Percentiles rank a stretch among this genome's conserved stretches.
These are phyloP conservation scores for Darksidea phi DNA, from an alignment of 495 filamentous ascomycete species.

Conservation along the genomic window DNA sequence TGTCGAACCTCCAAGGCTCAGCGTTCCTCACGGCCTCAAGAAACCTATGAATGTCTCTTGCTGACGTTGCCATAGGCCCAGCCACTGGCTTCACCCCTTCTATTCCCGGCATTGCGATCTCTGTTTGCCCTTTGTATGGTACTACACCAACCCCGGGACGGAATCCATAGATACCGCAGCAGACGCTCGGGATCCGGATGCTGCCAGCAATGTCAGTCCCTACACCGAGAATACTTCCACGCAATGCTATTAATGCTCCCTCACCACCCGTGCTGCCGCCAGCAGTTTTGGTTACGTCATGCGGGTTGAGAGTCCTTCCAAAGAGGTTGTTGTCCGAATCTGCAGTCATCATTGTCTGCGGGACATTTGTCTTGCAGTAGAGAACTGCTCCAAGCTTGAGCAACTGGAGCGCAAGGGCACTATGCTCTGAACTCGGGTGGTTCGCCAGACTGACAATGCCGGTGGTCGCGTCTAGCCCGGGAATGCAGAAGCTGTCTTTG, in stretches of 20 bases:
- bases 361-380: slow-evolving; percentile 49
- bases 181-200: slow-evolving; percentile 65
- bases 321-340: slow-evolving; percentile 48
- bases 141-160: slow-evolving; percentile 58
- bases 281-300: slow-evolving; percentile 44
- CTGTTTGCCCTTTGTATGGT: slow-evolving; percentile 52
- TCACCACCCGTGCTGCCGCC: slow-evolving; percentile 65
- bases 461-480: slow-evolving; percentile 42
- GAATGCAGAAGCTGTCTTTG: slow-evolving; percentile 46
- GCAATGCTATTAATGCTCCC: slow-evolving; percentile 44
- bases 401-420: slow-evolving; percentile 42
- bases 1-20: slow-evolving; percentile 41
- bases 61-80: slow-evolving; percentile 41
- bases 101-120: slow-evolving; percentile 37
- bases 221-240: slow-evolving; percentile 42
- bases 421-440: slow-evolving; percentile 35
- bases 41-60: slow-evolving; percentile 45
- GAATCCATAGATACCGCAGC: slow-evolving; percentile 62
- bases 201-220: slow-evolving; percentile 72
- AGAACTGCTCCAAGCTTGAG: slow-evolving; percentile 45
- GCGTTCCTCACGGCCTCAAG: slow-evolving; percentile 35
- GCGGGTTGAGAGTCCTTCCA: slow-evolving; percentile 45
- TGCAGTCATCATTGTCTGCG: slow-evolving; percentile 46
- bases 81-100: slow-evolving; percentile 40
- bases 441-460: slow-evolving; percentile 41